Base-by-base conservation (phyloP, 2,329 filamentous ascomycete genomes). In the Intubia oerlemansii region DNA sequence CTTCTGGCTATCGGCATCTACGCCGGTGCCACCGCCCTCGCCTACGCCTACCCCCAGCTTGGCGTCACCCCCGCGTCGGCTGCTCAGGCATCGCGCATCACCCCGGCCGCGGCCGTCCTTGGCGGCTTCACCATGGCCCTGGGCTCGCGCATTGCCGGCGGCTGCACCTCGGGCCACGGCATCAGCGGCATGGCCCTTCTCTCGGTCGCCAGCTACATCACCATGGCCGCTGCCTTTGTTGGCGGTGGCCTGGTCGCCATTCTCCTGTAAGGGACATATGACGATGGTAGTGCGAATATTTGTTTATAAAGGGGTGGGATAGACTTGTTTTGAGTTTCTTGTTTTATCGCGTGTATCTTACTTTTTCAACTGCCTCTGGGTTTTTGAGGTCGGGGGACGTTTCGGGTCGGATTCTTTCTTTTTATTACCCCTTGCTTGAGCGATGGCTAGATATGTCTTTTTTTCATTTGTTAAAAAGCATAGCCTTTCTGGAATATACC, bases 101-200 rank as follows among this genome's bases (percentile, higher is more conserved):
- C 50, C 4, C 49, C 53, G 1, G 15, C 40, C 2, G 42, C 50
- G 35, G 60, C 65, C 0, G 39, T 57, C 1, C 25, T 54, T 0
- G 71, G 71, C 2, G 72, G 71, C 0, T 49, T 60, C 4, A 33
- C 60, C 10, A 62, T 75, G 49, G 56, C 59, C 0, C 42, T 76
- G 7, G 72, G 72, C 1, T 55, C 67, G 2, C 57, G 69, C 27
- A 41, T 75, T 31, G 70, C 64, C 0, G 69, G 68, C 2, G 72
- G 72, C 0, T 78, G 72, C 37, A 73, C 71, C 0, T 71, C 66
- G 5, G 71, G 72, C 0, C 72, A 78, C 42, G 72, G 72, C 0
- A 67, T 78, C 36, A 73, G 64, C 33, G 72, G 72, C 0, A 57
- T 76, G 41, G 62, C 64, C n/a, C 50, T 69, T 34, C 49, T 76